Conservation (phyloP, 371 early-diverging fungal species). For the Mucor racemosus region DNA sequence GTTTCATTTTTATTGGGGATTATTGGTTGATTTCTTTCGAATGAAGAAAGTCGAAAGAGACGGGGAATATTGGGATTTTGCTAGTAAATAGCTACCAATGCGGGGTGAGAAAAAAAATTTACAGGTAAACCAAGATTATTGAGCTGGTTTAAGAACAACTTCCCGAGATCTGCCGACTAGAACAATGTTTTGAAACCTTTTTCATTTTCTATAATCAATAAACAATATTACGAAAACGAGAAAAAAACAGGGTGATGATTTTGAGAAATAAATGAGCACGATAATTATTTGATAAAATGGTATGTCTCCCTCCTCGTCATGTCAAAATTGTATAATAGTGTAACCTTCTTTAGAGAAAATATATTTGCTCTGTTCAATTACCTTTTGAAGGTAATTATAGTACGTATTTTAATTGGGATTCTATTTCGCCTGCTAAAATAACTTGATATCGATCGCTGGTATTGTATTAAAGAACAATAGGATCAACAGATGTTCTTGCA, state of each 20-base stretch:
- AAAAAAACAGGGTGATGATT: neutral
- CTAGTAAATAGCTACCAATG: neutral
- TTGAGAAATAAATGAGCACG: neutral
- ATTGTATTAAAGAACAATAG: neutral
- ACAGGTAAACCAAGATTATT: neutral
- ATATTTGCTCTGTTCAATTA: neutral
- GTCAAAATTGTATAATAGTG: neutral
- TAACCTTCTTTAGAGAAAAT: neutral
- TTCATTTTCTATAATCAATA: neutral
- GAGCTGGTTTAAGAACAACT: neutral
- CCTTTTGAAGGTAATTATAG: neutral
- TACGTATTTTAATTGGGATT: neutral
- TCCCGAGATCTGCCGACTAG: conserved; percentile 1
- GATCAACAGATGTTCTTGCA: too few species aligned
- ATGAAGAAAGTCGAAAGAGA: neutral
- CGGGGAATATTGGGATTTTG: neutral
- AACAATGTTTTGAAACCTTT: neutral
- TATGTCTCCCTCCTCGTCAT: conserved; percentile 2
- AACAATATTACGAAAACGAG: neutral
- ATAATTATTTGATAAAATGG: neutral
- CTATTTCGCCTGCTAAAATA: neutral
- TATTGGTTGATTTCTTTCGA: neutral
- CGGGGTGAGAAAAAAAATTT: conserved; percentile 2
- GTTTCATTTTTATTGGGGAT: neutral
- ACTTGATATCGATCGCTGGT: neutral